Evolutionary conservation across 305 asterid species (phyloP).

Genomic region (Caryopteris hybrid): DNA sequence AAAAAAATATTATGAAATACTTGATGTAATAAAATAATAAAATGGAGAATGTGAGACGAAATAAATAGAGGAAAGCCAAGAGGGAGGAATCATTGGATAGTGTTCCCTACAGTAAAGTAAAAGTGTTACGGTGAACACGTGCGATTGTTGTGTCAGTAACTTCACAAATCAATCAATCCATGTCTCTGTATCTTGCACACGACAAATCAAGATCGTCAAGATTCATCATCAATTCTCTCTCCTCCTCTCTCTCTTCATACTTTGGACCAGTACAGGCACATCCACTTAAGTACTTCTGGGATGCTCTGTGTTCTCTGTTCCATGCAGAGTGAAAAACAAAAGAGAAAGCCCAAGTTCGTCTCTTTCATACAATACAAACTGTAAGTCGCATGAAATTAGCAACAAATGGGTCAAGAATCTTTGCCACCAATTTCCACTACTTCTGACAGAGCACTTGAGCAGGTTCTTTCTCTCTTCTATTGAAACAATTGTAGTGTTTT

Average conservation of each 20-base stretch:
- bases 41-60: too few relatives aligned
- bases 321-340: slow-evolving; percentile 6
- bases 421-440: neutral
- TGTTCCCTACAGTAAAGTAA: slow-evolving; percentile 4
- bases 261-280: neutral
- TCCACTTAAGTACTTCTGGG: neutral
- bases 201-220: neutral
- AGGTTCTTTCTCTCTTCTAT: neutral
- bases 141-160: slow-evolving; percentile 10
- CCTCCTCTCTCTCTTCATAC: neutral
- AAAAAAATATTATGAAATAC: too few relatives aligned
- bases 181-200: slow-evolving; percentile 8
- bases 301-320: neutral
- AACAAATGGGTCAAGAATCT: slow-evolving; percentile 10
- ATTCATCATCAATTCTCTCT: neutral
- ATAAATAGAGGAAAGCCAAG: neutral
- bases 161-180: slow-evolving; percentile 6
- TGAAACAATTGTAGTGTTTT: too few relatives aligned
- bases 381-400: neutral
- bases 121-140: slow-evolving; percentile 22
- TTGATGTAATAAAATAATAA: too few relatives aligned
- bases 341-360: neutral
- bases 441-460: slow-evolving; percentile 7
- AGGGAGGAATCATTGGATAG: neutral
- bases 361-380: slow-evolving; percentile 7